These are phyloP conservation scores for Phellinidium pouzarii DNA, from an alignment of 1,284 basidiomycete species.

Conservation along the genomic window DNA sequence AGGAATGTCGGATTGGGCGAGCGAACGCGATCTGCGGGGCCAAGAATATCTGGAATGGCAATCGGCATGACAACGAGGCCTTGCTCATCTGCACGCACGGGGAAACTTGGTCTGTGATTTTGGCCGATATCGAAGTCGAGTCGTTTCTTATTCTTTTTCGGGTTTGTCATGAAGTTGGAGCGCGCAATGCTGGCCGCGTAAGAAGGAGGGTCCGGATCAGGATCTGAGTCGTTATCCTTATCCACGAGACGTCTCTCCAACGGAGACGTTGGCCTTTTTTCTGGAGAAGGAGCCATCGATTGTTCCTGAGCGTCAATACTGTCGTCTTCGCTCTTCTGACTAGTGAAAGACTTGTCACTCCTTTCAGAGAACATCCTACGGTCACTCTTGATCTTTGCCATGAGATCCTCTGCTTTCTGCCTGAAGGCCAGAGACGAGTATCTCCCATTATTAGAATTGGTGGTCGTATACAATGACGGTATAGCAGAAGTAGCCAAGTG, in stretches of 20 bases:
- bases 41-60: slow-evolving; percentile 4
- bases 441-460: slow-evolving; percentile 19
- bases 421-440: slow-evolving; percentile 64
- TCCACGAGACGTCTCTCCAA: slow-evolving; percentile 2
- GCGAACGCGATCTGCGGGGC: slow-evolving; percentile 13
- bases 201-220: slow-evolving; percentile 13
- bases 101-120: background rate
- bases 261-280: slow-evolving; percentile 10
- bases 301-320: background rate
- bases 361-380: slow-evolving; percentile 65
- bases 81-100: background rate
- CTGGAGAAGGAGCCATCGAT: slow-evolving; percentile 15
- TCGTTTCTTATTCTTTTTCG: background rate
- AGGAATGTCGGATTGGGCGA: slow-evolving; percentile 19
- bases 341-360: slow-evolving; percentile 45
- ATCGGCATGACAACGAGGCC: slow-evolving; percentile 15
- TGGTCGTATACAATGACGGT: slow-evolving; percentile 22
- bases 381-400: slow-evolving; percentile 78
- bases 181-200: slow-evolving; percentile 13
- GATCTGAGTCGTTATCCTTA: slow-evolving; percentile 14
- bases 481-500: slow-evolving; percentile 18
- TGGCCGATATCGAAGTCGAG: background rate
- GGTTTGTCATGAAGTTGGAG: background rate
- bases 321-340: slow-evolving; percentile 24
- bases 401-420: slow-evolving; percentile 67